Percentiles rank a stretch among this genome's conserved stretches.
Conservation (phyloP, 495 filamentous ascomycete genomes). For the Venustampulla echinocandica region DNA sequence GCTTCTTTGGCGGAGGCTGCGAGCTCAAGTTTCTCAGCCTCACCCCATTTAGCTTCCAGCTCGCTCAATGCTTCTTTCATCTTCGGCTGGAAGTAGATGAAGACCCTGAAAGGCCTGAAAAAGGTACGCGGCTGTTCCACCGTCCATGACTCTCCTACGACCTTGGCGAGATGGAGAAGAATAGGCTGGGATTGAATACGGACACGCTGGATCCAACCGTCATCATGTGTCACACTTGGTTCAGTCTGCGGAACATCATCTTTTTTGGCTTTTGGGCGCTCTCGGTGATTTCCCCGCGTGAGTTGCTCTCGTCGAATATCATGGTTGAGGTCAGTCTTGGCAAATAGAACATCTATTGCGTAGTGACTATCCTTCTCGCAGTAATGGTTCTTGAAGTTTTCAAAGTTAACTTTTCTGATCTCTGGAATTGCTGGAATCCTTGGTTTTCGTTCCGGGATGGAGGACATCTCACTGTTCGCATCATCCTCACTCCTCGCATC, state of each 20-base stretch:
- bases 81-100: slow-evolving; percentile 31
- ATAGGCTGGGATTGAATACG: slow-evolving; percentile 32
- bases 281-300: slow-evolving; percentile 7
- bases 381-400: slow-evolving; percentile 30
- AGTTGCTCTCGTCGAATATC: not conserved
- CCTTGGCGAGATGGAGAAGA: slow-evolving; percentile 7
- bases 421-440: not conserved
- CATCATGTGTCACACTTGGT: not conserved
- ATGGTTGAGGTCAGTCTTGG: not conserved
- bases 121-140: slow-evolving; percentile 28
- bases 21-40: slow-evolving; percentile 6
- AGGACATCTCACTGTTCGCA: not conserved
- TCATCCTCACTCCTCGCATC: not conserved
- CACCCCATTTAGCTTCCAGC: slow-evolving; percentile 31
- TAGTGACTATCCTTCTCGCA: slow-evolving; percentile 3
- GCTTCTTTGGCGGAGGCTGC: slow-evolving; percentile 16
- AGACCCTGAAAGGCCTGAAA: slow-evolving; percentile 30
- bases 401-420: slow-evolving; percentile 15
- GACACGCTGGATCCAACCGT: slow-evolving; percentile 28
- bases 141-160: slow-evolving; percentile 19
- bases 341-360: slow-evolving; percentile 18
- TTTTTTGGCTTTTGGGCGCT: not conserved
- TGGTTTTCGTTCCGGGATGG: not conserved
- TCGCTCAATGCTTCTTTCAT: slow-evolving; percentile 28
- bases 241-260: no score